Evolutionary conservation across 2,329 filamentous ascomycete genomes (phyloP), one percentile per base, ranked within the genome.

Genomic region (Sporothrix phasma): DNA sequence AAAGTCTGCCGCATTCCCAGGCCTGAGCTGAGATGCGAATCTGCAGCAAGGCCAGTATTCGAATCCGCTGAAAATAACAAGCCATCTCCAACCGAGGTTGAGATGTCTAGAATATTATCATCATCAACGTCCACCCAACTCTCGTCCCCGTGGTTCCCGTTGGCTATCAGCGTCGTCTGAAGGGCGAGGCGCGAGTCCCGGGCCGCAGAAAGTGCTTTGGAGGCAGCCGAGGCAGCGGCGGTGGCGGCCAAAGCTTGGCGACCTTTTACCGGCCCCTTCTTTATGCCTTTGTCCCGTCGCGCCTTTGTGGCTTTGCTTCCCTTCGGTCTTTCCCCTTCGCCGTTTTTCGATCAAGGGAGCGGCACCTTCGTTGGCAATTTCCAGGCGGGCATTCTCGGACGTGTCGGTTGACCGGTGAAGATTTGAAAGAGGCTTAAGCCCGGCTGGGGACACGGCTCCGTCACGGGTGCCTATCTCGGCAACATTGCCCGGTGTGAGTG

Each of bases 241-340:
- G 29, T 39, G 10, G 63, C 65, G 2, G 54, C 61, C 6, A 56
- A 8, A 1, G 54, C 53, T 45, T 64, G 49, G 45, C 61, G 71
- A 34, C 61, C 45, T 34, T 71, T 72, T 47, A 71, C 71, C 5
- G 73, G 68, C 0, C 76, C 75, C 68, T 82, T 82, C 67, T 79
- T 82, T n/a, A 79, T 73, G 5, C 79, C 79, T 67, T 82, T 84
- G 64, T 81, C 80, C 59, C 76, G 77, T 49, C 78, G 73, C 3
- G 73, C 73, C 65, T 79, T 81, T 60, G 73, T 76, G 3, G 76
- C 77, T 67, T 81, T 82, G 72, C 81, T 84, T 2, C 82, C 83
- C 67, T 84, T 84, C 7, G 83, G 82, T 19, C 83, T 76, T n/a
- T 17, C 83, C 82, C 66, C 82, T 76, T 6, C 75, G 74, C 60